Evolutionary conservation across 805 yeast genomes (phyloP).

Genomic region (Candida palmyrensis): DNA sequence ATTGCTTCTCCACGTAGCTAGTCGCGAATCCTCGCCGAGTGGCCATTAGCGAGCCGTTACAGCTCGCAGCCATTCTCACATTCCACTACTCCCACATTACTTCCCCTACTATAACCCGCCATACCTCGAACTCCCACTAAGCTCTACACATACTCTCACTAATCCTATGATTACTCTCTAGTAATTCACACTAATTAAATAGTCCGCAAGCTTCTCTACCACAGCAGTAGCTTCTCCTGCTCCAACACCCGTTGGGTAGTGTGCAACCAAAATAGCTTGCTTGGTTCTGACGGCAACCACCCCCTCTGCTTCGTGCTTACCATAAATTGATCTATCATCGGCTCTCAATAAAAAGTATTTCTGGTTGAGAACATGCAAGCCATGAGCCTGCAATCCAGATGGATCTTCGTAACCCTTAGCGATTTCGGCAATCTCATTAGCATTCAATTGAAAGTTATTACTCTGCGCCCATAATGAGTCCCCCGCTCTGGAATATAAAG

Average conservation of each 20-base stretch:
- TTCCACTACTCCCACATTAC: too few species aligned
- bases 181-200: slow-evolving; percentile 82
- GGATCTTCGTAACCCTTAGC: slow-evolving; percentile 82
- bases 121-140: too few species aligned
- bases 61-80: too few species aligned
- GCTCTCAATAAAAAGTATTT: slow-evolving; percentile 87
- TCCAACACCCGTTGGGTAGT: slow-evolving; percentile 84
- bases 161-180: slow-evolving; percentile 34
- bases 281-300: slow-evolving; percentile 87
- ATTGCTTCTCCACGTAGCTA: too few species aligned
- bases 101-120: too few species aligned
- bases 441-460: slow-evolving; percentile 57
- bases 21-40: too few species aligned
- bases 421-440: slow-evolving; percentile 66
- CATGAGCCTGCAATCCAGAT: slow-evolving; percentile 71
- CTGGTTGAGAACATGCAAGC: slow-evolving; percentile 78
- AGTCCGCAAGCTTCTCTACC: slow-evolving; percentile 94
- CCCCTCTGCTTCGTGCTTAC: slow-evolving; percentile 85
- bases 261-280: slow-evolving; percentile 91
- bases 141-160: neutral
- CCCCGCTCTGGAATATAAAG: slow-evolving; percentile 90
- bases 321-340: slow-evolving; percentile 90
- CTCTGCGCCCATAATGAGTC: slow-evolving; percentile 92
- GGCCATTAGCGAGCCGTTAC: too few species aligned
- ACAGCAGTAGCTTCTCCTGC: slow-evolving; percentile 94